Percentiles rank a stretch among this genome's conserved stretches.
Conservation (phyloP, 208 protist genomes). For the Trypanosoma cruzi region DNA sequence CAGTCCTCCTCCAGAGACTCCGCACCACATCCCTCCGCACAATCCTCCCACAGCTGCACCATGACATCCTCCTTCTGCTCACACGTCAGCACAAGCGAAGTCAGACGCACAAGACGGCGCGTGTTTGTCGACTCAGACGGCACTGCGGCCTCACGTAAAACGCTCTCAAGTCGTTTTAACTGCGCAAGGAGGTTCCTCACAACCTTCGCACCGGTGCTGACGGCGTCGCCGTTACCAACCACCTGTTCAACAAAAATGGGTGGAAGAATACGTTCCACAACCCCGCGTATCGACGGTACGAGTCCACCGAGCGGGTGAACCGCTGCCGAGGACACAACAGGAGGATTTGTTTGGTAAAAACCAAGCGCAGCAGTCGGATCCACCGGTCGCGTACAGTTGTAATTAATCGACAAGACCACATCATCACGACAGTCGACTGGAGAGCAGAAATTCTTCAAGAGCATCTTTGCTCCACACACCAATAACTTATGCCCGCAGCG, state of each 20-base stretch:
- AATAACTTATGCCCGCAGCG: slow-evolving; percentile 56
- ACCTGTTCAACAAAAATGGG: slow-evolving; percentile 49
- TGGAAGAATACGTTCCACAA: slow-evolving; percentile 70
- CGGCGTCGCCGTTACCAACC: background rate
- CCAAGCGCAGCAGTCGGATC: slow-evolving; percentile 44
- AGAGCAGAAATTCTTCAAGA: slow-evolving; percentile 39
- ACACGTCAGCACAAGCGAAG: slow-evolving; percentile 53
- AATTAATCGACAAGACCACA: slow-evolving; percentile 64
- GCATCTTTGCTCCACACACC: slow-evolving; percentile 65
- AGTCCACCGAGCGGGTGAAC: slow-evolving; percentile 73
- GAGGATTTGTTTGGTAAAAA: slow-evolving; percentile 48
- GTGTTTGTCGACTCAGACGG: slow-evolving; percentile 3
- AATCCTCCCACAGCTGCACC: slow-evolving; percentile 71
- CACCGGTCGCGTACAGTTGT: slow-evolving; percentile 79
- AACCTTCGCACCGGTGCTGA: slow-evolving; percentile 17
- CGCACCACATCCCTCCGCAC: slow-evolving; percentile 11
- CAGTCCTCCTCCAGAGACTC: slow-evolving; percentile 24
- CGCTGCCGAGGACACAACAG: slow-evolving; percentile 38
- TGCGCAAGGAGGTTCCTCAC: slow-evolving; percentile 55
- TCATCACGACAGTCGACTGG: slow-evolving; percentile 59
- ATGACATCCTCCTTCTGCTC: slow-evolving; percentile 49
- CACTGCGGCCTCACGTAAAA: background rate
- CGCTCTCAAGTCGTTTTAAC: slow-evolving; percentile 36
- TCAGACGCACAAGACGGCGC: slow-evolving; percentile 40
- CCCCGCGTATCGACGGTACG: slow-evolving; percentile 69